Conservation (phyloP, 305 asterid species). For the Ilex paraguariensis region DNA sequence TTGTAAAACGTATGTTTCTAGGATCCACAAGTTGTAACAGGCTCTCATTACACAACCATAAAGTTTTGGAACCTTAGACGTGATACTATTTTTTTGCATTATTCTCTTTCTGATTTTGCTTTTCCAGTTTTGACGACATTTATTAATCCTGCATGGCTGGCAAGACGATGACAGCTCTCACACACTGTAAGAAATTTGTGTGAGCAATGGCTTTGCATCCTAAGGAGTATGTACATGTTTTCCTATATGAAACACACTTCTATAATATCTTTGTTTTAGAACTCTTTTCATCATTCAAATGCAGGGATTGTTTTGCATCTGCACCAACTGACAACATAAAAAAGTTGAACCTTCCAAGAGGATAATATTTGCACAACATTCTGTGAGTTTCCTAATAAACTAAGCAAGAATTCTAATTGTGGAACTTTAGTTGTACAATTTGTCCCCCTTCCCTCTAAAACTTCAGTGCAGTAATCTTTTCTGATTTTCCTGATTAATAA, state of each 20-base stretch:
- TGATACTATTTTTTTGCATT: constrained; percentile 31
- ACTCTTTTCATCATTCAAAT: constrained; percentile 8
- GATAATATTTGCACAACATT: constrained; percentile 97
- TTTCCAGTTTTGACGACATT: constrained; percentile 14
- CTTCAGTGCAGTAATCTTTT: too few relatives aligned
- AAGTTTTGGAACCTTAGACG: constrained; percentile 96
- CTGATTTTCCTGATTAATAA: too few relatives aligned
- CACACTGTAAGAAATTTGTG: constrained; percentile 96
- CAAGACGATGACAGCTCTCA: constrained; percentile 85
- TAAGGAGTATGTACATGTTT: constrained; percentile 49
- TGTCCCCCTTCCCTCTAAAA: too few relatives aligned
- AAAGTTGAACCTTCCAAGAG: constrained; percentile 86
- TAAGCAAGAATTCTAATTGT: neutral
- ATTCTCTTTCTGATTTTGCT: constrained; percentile 6
- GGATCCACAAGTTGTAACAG: constrained; percentile 99
- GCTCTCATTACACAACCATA: constrained; percentile 94
- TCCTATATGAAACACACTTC: neutral
- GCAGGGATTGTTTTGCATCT: constrained; percentile 86
- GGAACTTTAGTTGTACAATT: neutral
- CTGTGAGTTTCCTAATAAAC: constrained; percentile 65
- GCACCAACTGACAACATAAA: constrained; percentile 97
- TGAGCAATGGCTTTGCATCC: constrained; percentile 97
- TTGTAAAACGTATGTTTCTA: constrained; percentile 30
- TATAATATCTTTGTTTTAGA: constrained; percentile 1
- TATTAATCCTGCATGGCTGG: constrained; percentile 46